Base-by-base conservation (phyloP, 1,284 basidiomycete genomes). In the Retiboletus flavoniger region DNA sequence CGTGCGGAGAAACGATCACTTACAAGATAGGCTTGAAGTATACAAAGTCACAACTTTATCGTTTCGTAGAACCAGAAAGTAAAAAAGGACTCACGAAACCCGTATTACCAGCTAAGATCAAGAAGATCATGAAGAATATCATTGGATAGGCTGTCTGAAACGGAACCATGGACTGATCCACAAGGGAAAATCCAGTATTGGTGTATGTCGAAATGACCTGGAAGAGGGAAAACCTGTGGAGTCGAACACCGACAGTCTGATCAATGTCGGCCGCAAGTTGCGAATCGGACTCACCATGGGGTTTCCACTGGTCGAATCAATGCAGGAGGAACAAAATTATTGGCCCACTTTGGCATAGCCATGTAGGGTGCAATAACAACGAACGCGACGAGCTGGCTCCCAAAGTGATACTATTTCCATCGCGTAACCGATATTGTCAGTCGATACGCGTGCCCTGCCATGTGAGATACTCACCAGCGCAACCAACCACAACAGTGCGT, bases 101-200 rank as follows among this genome's bases (percentile, higher is more conserved):
- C 28, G 95, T 97, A 67, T 98, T 98, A 7, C 95, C 95, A 45
- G 92, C 91, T 43, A 98, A 70, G 58, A 98, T 85, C 51, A 71
- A 56, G 36, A 71, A 52, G 0, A 62, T 47, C 69, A 72, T 69
- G 19, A 94, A 76, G 40, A 93, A 71, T 7, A 79, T 75, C 77
- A 88, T 73, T 8, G 87, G 82, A 69, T 95, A 97, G 17, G 93
- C 93, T 28, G 69, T 78, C 66, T 94, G 90, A 70, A 96, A 95
- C 0, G 92, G 90, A 2, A 95, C 58, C 89, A 98, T 91, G 21
- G 91, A 95, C 57, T 82, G 77, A 72, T 98, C 95, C n/a, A 91
- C 85, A 16, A 98, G 79, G 28, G 91, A 93, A 74, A 82, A 85
- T 42, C 96, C 96, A 1, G 91, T 88, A 64, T 98, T 98, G 42